Evolutionary conservation across 2,329 filamentous ascomycete species (phyloP).

Genomic region (Trichoderma simmonsii): DNA sequence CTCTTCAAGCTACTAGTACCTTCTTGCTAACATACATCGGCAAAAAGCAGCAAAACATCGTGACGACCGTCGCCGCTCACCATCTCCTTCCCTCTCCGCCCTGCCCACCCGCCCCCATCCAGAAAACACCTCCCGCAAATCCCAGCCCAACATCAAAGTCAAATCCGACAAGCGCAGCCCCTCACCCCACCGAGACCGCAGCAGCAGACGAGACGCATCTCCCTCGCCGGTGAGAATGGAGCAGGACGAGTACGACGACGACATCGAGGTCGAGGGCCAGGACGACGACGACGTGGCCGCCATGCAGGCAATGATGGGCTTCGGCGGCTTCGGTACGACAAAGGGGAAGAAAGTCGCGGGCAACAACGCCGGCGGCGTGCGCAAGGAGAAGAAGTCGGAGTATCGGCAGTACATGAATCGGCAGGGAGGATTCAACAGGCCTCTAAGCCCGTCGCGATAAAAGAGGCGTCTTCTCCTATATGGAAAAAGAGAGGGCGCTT

Average conservation of each 20-base stretch:
- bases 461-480: neutral
- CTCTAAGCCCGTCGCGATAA: constrained; percentile 58
- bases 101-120: constrained; percentile 37
- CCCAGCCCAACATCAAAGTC: constrained; percentile 30
- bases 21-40: neutral
- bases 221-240: constrained; percentile 17
- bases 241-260: constrained; percentile 30
- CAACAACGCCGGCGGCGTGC: constrained; percentile 77
- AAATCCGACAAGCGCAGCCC: constrained; percentile 28
- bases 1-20: too few species aligned
- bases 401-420: constrained; percentile 98
- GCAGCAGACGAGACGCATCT: constrained; percentile 22
- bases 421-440: constrained; percentile 76
- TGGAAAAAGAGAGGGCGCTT: neutral
- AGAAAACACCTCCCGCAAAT: constrained; percentile 20
- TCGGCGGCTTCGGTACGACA: constrained; percentile 78
- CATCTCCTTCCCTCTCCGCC: constrained; percentile 28
- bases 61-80: constrained; percentile 33
- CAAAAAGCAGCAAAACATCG: constrained; percentile 15
- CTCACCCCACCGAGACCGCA: constrained; percentile 11
- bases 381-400: constrained; percentile 91
- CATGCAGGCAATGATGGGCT: constrained; percentile 88
- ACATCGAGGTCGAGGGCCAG: constrained; percentile 36
- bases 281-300: constrained; percentile 66
- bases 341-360: constrained; percentile 86